Evolutionary conservation across 139 green algal genomes (phyloP), one percentile per base, ranked within the genome.

Genomic region (Picochlorum sp.): DNA sequence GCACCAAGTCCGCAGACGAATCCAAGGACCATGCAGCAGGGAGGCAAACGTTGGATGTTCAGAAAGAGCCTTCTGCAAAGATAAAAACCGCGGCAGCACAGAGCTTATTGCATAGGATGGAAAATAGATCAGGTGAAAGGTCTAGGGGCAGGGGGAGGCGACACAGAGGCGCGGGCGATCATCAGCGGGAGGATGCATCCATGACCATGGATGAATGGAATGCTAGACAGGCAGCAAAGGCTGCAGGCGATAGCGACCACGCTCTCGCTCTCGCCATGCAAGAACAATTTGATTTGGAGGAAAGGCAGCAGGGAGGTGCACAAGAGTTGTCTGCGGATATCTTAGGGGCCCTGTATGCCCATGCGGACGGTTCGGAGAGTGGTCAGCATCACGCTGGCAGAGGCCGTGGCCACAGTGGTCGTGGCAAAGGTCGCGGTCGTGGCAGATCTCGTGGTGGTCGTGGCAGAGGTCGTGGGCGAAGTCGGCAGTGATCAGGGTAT

Each of bases 131-230:
- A 45, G 49, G 56, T 24, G 50, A 41, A 62, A 34, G 56, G 28
- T 6, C 52, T 54, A 31, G 15, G 58, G n/a, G 57, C 54, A 23
- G 56, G 49, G 38, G 67, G 37, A 14, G 56, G 49, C 31, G 72
- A 11, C 8, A 41, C 18, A 60, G 54, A 24, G 45, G 70, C 18
- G 37, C 54, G 10, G 44, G 73, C 2, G 49, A 80, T 1, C 68
- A 80, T 16, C 73, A 66, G 10, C 58, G 23, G 2, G 67, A 72
- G 15, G 64, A 62, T 30, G 64, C 63, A 20, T 41, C 21, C 8
- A 72, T 81, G 69, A 83, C n/a, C 76, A 3, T 83, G 51, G 76
- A 83, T 52, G 76, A 83, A 59, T 83, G 72, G 49, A 75, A 83
- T 66, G 77, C 74, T 0, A 21, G 20, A 49, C 8, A 18, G 45